Base-by-base conservation (phyloP, 2,329 filamentous ascomycete genomes). In the Metarhizium guizhouense region DNA sequence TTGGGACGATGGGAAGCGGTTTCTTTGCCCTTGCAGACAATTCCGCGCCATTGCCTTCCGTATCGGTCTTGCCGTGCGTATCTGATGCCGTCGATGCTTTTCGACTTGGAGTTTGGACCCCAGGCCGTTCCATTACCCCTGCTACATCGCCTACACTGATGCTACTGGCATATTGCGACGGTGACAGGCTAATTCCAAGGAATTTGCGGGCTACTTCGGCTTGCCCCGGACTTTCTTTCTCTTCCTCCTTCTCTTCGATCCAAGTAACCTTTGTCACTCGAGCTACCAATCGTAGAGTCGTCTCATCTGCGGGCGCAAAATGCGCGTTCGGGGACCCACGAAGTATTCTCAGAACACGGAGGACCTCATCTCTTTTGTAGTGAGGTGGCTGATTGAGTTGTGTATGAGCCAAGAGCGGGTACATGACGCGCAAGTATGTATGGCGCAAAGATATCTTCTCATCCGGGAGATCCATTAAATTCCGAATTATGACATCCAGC, bases 401-500 rank as follows among this genome's bases (percentile, higher is more conserved):
- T 2, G 93, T 96, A 68, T 99, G 90, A 42, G 89, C 88, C 25
- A 99, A 78, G 29, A 99, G 78, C 0, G 94, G 94, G 66, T 95
- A 91, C 13, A 99, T 76, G 4, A 99, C 94, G 36, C 94, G 86
- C 6, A 99, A 80, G 68, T 99, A 99, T 4, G 94, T 99, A 69
- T 99, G 94, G 42, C 93, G 84, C 56, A 99, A 76, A 18, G 83
- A 78, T 59, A 79, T 76, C 58, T 82, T 84, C 67, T 96, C 93
- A 64, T 93, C 87, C 0, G 95, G 94, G 8, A 99, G 78, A 68
- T 99, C 94, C 64, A 97, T 84, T n/a, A 99, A 78, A 65, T 99
- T 99, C 47, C 94, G 88, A 58, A 99, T 90, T 57, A 99, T 91
- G 60, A 99, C 94, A 67, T 99, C 94, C 50, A 97, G 80, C 16